phyloP scores from a whole-genome alignment of 2,329 filamentous ascomycete species.

The Sarocladium brachiariae region DNA sequence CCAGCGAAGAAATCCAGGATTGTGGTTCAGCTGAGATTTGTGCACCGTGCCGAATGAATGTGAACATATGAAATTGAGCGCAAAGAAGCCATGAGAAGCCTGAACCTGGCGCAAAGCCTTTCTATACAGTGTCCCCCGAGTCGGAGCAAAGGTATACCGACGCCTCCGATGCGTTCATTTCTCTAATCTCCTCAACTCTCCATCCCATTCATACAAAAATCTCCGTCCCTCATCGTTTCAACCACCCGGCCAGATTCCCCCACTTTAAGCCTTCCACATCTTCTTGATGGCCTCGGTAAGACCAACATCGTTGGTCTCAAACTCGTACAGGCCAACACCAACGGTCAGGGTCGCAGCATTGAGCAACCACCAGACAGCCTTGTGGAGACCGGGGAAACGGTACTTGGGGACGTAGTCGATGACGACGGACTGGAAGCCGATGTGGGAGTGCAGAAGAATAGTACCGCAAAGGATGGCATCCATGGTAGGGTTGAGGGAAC shows the following conservation, averaged over 20 bases:
- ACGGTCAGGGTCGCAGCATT: constrained; percentile 73
- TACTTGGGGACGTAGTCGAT: constrained; percentile 82
- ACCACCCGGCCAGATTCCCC: constrained; percentile 90
- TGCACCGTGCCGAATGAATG: too few species aligned
- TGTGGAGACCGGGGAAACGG: constrained; percentile 61
- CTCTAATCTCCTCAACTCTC: background rate
- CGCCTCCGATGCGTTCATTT: constrained; percentile 1
- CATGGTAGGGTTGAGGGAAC: constrained; percentile 79
- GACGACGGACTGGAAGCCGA: constrained; percentile 86
- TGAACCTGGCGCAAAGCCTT: constrained; percentile 7
- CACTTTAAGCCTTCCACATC: constrained; percentile 85
- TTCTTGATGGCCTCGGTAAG: constrained; percentile 83
- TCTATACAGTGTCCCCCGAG: constrained; percentile 13
- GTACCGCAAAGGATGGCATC: constrained; percentile 81
- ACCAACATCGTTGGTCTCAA: constrained; percentile 97
- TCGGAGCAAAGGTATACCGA: constrained; percentile 10
- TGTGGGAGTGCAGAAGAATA: constrained; percentile 87
- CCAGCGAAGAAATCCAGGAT: too few species aligned
- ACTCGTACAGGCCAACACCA: constrained; percentile 89
- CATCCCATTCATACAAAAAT: background rate
- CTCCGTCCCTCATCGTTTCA: constrained; percentile 27
- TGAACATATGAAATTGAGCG: constrained; percentile 8
- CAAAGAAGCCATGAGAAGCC: background rate
- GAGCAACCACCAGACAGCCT: constrained; percentile 68
- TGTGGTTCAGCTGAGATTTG: too few species aligned